Evolutionary conservation across 2,329 filamentous ascomycete genomes (phyloP).

Genomic region (Claviceps capensis): DNA sequence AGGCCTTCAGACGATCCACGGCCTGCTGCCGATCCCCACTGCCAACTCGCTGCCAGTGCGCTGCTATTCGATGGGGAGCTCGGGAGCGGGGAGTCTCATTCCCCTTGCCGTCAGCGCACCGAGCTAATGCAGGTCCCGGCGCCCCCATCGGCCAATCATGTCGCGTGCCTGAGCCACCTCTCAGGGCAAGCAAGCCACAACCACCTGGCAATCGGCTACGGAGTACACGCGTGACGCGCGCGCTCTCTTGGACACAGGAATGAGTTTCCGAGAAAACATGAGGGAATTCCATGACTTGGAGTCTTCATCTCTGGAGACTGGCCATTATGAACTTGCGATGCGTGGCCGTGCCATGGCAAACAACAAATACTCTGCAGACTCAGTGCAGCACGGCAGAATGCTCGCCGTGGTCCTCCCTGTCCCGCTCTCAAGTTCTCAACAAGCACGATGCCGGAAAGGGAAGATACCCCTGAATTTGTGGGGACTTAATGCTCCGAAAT

Average conservation of each 20-base stretch:
- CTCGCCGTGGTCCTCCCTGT: not conserved
- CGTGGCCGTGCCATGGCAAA: no score
- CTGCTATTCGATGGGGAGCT: constrained; percentile 2
- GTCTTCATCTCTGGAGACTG: no score
- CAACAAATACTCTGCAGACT: not conserved
- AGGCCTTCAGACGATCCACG: not conserved
- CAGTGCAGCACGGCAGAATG: not conserved
- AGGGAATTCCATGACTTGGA: no score
- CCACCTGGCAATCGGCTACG: not conserved
- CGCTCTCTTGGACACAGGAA: no score
- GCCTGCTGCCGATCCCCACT: not conserved
- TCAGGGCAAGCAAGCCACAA: constrained; percentile 5
- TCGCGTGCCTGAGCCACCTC: constrained; percentile 2
- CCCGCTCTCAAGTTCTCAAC: not conserved
- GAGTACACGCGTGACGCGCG: no score
- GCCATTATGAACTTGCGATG: no score
- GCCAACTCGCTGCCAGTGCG: not conserved
- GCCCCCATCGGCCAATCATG: constrained; percentile 4
- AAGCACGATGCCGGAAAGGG: not conserved
- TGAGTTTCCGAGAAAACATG: no score
- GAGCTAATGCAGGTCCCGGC: constrained; percentile 8
- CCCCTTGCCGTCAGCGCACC: not conserved
- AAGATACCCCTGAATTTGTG: not conserved
- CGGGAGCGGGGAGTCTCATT: no score
- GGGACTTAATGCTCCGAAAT: not conserved